Percentiles rank a stretch among this genome's conserved stretches.
Evolutionary conservation across 1,284 basidiomycete genomes (phyloP).

Genomic region (Mycosarcoma mackinlayi): DNA sequence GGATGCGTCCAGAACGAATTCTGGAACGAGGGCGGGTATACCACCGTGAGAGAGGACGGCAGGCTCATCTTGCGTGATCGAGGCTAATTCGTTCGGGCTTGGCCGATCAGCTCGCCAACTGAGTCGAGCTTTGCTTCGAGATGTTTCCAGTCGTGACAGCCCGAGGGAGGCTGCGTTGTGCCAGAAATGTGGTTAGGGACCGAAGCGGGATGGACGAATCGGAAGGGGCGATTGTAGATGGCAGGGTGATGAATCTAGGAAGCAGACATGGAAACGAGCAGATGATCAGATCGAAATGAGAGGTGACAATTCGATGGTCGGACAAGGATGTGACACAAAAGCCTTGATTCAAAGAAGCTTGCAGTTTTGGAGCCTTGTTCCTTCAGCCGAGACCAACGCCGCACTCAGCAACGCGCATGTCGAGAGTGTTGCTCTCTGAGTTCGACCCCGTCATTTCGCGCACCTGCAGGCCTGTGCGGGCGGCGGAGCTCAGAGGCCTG

Average conservation of each 20-base stretch:
- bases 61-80: constrained; percentile 49
- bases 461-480: constrained; percentile 1
- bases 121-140: too few relatives aligned
- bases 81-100: neutral
- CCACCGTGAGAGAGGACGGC: constrained; percentile 53
- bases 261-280: too few relatives aligned
- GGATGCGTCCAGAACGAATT: constrained; percentile 65
- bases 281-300: too few relatives aligned
- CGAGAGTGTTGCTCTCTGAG: constrained; percentile 16
- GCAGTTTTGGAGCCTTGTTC: constrained; percentile 14
- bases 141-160: too few relatives aligned
- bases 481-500: constrained; percentile 19
- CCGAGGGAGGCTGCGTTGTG: too few relatives aligned
- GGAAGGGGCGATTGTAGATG: too few relatives aligned
- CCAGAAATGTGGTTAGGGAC: too few relatives aligned
- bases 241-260: too few relatives aligned
- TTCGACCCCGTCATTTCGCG: too few relatives aligned
- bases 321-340: neutral
- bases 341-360: constrained; percentile 6
- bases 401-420: constrained; percentile 8
- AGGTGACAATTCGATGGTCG: neutral
- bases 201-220: too few relatives aligned
- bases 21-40: constrained; percentile 58
- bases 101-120: neutral
- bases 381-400: constrained; percentile 14